Conservation (phyloP, 305 asterid species). For the Plantago rigida region DNA sequence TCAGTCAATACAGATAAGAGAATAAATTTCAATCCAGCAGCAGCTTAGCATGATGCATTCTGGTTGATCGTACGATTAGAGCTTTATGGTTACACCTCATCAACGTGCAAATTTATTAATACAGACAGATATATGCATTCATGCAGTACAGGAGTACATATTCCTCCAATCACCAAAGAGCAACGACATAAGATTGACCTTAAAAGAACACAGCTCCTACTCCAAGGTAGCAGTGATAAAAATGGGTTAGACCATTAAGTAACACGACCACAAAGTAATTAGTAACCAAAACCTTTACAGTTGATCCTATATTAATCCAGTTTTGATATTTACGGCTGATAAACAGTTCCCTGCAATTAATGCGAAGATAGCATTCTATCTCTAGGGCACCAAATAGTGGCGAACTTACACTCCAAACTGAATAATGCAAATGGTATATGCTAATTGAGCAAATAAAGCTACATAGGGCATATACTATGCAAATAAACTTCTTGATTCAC, state of each 20-base stretch:
- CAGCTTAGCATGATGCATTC: conserved; percentile 13
- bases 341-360: not conserved
- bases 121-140: no score
- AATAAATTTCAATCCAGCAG: not conserved
- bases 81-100: not conserved
- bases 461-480: not conserved
- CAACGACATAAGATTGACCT: no score
- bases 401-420: no score
- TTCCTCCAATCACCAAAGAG: no score
- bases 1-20: conserved; percentile 15
- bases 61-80: conserved; percentile 3
- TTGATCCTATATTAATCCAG: no score
- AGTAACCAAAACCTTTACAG: not conserved
- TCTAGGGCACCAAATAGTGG: conserved; percentile 7
- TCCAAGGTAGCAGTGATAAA: no score
- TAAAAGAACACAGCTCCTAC: no score
- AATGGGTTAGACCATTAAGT: no score
- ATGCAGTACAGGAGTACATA: no score
- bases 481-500: not conserved
- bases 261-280: no score
- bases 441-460: not conserved
- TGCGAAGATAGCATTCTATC: not conserved
- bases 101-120: not conserved
- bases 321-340: not conserved
- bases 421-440: conserved; percentile 7